Evolutionary conservation across 805 yeast species (phyloP).

Genomic region (Crinitomyces ghanaensis): DNA sequence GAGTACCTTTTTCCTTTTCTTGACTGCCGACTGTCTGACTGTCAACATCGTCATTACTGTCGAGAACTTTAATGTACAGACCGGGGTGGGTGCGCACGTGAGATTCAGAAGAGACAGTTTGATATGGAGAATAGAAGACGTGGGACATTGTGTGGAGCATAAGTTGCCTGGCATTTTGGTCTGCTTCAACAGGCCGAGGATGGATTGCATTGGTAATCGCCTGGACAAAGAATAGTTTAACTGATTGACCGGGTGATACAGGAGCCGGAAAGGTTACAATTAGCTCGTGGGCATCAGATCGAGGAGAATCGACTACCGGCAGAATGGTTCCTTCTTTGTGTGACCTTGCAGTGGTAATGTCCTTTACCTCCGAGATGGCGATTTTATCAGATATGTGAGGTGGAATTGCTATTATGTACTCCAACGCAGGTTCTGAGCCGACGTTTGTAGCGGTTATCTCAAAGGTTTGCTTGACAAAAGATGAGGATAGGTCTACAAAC

Average conservation of each 20-base stretch:
- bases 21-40: conserved; percentile 28
- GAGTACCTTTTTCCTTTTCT: conserved; percentile 17
- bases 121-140: conserved; percentile 11
- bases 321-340: too few species aligned
- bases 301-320: too few species aligned
- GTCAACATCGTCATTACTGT: conserved; percentile 23
- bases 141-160: too few species aligned
- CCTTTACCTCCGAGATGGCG: conserved; percentile 35
- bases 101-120: conserved; percentile 7
- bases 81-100: too few species aligned
- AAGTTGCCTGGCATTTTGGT: too few species aligned
- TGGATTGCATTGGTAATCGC: conserved; percentile 36
- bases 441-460: conserved; percentile 49
- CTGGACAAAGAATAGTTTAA: conserved; percentile 38
- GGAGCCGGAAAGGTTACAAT: conserved; percentile 48
- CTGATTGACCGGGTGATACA: conserved; percentile 48
- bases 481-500: conserved; percentile 49
- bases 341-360: too few species aligned
- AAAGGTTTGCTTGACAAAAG: conserved; percentile 54
- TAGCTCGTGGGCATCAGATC: conserved; percentile 30
- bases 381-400: conserved; percentile 31
- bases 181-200: conserved; percentile 71
- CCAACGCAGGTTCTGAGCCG: conserved; percentile 39
- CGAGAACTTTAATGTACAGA: conserved; percentile 12
- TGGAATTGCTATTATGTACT: conserved; percentile 52